A percentile compares a stretch with the other conserved stretches of the same genome.
Conservation (phyloP, 176 grass and related monocot genomes). For the Poa pratensis region DNA sequence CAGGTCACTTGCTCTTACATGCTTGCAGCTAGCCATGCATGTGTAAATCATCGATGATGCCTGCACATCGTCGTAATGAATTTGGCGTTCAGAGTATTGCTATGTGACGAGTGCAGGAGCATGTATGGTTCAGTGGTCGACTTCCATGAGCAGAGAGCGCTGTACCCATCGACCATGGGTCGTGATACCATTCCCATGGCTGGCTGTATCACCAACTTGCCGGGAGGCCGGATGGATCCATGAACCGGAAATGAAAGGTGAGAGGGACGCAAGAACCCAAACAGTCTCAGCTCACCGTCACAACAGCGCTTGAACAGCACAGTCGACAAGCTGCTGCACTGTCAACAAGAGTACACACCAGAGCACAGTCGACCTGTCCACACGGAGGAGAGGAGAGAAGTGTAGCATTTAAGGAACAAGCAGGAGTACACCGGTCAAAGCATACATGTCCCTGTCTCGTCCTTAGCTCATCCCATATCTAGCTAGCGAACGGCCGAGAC, state of each 20-base stretch:
- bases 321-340: no score
- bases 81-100: no score
- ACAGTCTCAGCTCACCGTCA: constrained; percentile 23
- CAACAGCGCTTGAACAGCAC: background rate
- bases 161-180: background rate
- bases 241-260: constrained; percentile 1
- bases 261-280: constrained; percentile 9
- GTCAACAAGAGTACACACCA: no score
- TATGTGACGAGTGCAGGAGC: background rate
- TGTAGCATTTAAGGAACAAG: no score
- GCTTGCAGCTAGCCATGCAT: no score
- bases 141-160: background rate
- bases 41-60: no score
- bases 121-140: background rate
- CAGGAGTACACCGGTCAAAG: background rate
- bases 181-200: background rate
- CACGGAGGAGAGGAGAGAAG: background rate
- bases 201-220: background rate
- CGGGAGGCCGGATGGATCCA: background rate
- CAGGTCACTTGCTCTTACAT: no score
- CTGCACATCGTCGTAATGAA: no score
- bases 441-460: no score
- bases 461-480: no score
- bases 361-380: background rate
- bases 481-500: no score